Percentiles rank a stretch among this genome's conserved stretches.
Evolutionary conservation across 768 basidiomycete species (phyloP).

Genomic region (Cantharellus cinnabarinus): DNA sequence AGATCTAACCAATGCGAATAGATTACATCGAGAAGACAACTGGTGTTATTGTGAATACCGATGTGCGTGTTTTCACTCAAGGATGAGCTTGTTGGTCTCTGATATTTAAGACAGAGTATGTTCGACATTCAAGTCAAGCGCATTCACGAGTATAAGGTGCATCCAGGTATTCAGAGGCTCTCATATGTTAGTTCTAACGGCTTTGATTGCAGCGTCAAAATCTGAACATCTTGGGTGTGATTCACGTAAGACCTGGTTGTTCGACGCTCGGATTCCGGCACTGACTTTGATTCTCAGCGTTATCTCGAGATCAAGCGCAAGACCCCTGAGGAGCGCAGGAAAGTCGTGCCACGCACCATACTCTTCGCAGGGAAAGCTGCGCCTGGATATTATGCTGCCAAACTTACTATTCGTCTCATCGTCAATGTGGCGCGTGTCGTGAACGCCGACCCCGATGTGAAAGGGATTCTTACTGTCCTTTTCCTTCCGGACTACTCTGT

Average conservation of each 20-base stretch:
- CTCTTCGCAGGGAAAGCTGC: slow-evolving; percentile 98
- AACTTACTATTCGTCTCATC: slow-evolving; percentile 70
- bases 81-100: slow-evolving; percentile 1
- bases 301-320: slow-evolving; percentile 68
- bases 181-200: not conserved
- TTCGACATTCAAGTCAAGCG: slow-evolving; percentile 31
- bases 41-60: slow-evolving; percentile 49
- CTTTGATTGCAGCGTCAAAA: slow-evolving; percentile 36
- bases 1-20: not conserved
- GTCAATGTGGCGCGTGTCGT: slow-evolving; percentile 70
- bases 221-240: slow-evolving; percentile 78
- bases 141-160: slow-evolving; percentile 74
- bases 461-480: slow-evolving; percentile 67
- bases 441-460: slow-evolving; percentile 70
- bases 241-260: slow-evolving; percentile 35
- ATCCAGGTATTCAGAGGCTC: not conserved
- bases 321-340: slow-evolving; percentile 58
- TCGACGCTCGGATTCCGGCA: not conserved
- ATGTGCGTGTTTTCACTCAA: slow-evolving; percentile 23
- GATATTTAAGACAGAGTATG: slow-evolving; percentile 5
- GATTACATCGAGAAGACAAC: slow-evolving; percentile 48
- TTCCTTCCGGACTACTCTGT: slow-evolving; percentile 93
- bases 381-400: slow-evolving; percentile 41
- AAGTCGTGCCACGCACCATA: slow-evolving; percentile 67
- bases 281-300: slow-evolving; percentile 25